Percentiles rank a stretch among this genome's conserved stretches.
phyloP scores from a whole-genome alignment of 1,284 basidiomycete genomes.

The Leccinum variabile region DNA sequence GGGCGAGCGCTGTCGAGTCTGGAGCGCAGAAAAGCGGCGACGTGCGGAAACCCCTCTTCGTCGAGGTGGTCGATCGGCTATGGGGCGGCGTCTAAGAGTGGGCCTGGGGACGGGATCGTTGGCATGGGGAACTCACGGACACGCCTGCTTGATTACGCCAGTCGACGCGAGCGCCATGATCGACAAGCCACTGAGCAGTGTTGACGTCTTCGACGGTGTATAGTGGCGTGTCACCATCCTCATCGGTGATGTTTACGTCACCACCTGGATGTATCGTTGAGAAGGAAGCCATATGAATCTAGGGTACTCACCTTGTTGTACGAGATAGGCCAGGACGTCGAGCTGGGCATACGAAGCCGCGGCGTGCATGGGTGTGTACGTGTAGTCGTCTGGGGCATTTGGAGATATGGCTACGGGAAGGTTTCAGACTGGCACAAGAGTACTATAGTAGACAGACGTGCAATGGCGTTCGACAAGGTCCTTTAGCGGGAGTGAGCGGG shows the following conservation, averaged over 20 bases:
- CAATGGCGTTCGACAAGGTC: constrained; percentile 58
- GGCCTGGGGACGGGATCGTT: background rate
- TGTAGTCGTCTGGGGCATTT: constrained; percentile 73
- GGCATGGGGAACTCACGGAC: constrained; percentile 55
- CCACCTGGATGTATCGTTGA: constrained; percentile 54
- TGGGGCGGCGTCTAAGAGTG: constrained; percentile 3
- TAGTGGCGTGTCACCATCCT: constrained; percentile 88
- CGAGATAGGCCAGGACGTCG: constrained; percentile 75
- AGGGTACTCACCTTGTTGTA: constrained; percentile 55
- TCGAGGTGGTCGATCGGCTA: constrained; percentile 75
- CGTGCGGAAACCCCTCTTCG: constrained; percentile 74
- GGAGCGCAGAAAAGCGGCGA: constrained; percentile 68
- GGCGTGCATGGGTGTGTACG: constrained; percentile 95
- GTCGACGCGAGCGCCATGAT: constrained; percentile 73
- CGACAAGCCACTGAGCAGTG: constrained; percentile 77
- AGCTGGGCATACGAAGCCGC: constrained; percentile 89
- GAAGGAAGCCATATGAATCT: constrained; percentile 8
- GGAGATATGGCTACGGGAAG: constrained; percentile 62
- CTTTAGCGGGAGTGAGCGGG: constrained; percentile 34
- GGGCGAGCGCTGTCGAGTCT: constrained; percentile 22
- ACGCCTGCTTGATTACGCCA: constrained; percentile 70
- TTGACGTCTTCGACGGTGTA: constrained; percentile 85
- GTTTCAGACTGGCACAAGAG: constrained; percentile 25
- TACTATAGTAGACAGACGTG: constrained; percentile 33
- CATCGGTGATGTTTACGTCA: constrained; percentile 83